Base-by-base conservation (phyloP, 2,329 filamentous ascomycete genomes). In the Chaetomium globosum region DNA sequence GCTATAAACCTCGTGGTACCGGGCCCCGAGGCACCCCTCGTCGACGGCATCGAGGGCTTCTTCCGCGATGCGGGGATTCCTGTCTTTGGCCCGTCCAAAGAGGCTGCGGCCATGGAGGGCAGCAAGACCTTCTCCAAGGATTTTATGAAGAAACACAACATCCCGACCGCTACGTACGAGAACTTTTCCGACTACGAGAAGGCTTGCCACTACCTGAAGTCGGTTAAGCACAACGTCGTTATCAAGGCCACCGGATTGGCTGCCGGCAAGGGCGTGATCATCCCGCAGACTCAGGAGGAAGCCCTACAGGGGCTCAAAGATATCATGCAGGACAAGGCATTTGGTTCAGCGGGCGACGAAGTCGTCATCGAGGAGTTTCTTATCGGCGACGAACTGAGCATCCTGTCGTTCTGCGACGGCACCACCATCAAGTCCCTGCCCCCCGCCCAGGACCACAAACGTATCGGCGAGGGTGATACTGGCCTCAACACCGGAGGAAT, bases 121-220 rank as follows among this genome's bases (percentile, higher is more conserved):
- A 96, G 91, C 80, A 99, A 99, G 82, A 91, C 94, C 12, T 98
- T 96, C 77, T 93, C 91, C 68, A 99, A 99, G 77, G 93, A 98
- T 77, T 98, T 98, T 75, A 99, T 98, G 95, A 89, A 90, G 78
- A 88, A 89, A 70, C 87, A 96, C 79, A 85, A 85, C 73, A 96
- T 99, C 72, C 93, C 94, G 46, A 98, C 95, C 0, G 95, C 95
- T 19, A 87, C 86, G 48, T 98, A 97, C 80, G 87, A 89, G 77
- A 97, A 96, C 80, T 97, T 98, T 75, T 87, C 83, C 76, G 84
- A 91, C 73, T 93, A 90, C 77, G 85, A 89, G 63, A 80, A 86
- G 55, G 93, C 93, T 16, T 81, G 83, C 70, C 80, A 86, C 71
- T 96, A 98, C 75, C 80, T 98, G 59, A 88, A 93, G 70, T 82